Conservation (phyloP, 352 stramenopile species). For the Phytophthora constricta region DNA sequence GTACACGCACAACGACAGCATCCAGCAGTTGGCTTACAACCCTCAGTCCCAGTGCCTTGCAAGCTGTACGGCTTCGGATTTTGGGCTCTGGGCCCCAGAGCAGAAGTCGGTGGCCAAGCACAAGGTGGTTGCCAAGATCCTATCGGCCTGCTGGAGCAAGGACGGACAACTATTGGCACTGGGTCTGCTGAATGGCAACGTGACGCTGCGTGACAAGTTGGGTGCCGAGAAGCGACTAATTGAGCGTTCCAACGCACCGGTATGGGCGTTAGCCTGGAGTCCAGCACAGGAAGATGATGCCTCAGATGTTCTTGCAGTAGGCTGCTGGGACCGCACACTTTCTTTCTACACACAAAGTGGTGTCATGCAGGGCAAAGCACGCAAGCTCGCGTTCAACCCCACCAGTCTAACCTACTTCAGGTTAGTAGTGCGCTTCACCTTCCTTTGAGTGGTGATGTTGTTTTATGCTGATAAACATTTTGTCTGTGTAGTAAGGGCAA, state of each 20-base stretch:
- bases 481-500: conserved; percentile 75
- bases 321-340: conserved; percentile 94
- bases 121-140: conserved; percentile 94
- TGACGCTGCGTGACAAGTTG: conserved; percentile 93
- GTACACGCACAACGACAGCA: conserved; percentile 95
- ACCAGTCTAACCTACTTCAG: conserved; percentile 91
- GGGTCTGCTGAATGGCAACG: conserved; percentile 91
- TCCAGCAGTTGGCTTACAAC: conserved; percentile 94
- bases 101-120: conserved; percentile 95
- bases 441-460: no score
- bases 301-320: conserved; percentile 89
- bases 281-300: conserved; percentile 76
- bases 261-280: conserved; percentile 91
- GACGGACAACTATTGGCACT: conserved; percentile 93
- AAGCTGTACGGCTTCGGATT: conserved; percentile 94
- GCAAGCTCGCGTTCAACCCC: conserved; percentile 93
- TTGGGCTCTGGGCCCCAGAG: conserved; percentile 94
- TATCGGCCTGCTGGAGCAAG: conserved; percentile 92
- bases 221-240: conserved; percentile 93
- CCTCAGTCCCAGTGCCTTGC: conserved; percentile 92
- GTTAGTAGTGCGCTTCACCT: no score
- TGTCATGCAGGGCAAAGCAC: conserved; percentile 84
- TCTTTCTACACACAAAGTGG: conserved; percentile 92
- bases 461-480: not conserved
- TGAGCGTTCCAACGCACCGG: conserved; percentile 73